These are phyloP conservation scores for Arachnomyces sp. DNA, from an alignment of 2,329 filamentous ascomycete species.

Conservation along the genomic window DNA sequence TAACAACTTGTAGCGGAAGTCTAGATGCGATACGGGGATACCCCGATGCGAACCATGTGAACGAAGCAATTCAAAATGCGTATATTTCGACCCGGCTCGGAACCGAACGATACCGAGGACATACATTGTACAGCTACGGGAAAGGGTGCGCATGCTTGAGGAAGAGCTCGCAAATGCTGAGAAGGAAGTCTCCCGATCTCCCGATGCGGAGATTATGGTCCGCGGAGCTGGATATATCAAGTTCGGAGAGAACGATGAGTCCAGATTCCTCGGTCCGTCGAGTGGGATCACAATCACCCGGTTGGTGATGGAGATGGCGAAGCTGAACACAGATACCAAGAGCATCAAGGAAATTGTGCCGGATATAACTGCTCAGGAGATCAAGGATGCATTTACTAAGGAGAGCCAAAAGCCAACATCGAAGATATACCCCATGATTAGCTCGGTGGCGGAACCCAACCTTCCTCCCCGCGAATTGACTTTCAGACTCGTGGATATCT, in stretches of 20 bases:
- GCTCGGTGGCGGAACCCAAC: constrained; percentile 66
- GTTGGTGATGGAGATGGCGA: constrained; percentile 91
- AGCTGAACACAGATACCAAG: constrained; percentile 82
- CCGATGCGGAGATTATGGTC: constrained; percentile 74
- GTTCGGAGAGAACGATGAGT: constrained; percentile 76
- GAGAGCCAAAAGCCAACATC: constrained; percentile 58
- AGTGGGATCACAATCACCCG: constrained; percentile 94
- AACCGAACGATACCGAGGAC: constrained; percentile 77
- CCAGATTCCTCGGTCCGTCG: constrained; percentile 83
- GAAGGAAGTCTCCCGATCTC: constrained; percentile 62
- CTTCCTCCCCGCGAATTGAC: constrained; percentile 67
- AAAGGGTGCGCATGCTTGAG: constrained; percentile 74
- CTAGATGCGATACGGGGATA: constrained; percentile 84
- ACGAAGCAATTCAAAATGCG: constrained; percentile 80
- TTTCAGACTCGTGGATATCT: constrained; percentile 73
- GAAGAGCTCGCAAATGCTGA: constrained; percentile 71
- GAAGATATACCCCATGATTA: constrained; percentile 86
- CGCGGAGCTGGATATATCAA: constrained; percentile 78
- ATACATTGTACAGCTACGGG: constrained; percentile 87
- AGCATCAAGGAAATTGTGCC: constrained; percentile 89
- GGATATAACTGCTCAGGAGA: constrained; percentile 57
- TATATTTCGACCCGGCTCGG: constrained; percentile 88
- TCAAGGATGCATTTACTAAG: constrained; percentile 59
- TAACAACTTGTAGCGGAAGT: constrained; percentile 63
- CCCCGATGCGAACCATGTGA: constrained; percentile 90